Percentiles rank a stretch among this genome's conserved stretches.
These are phyloP conservation scores for Cryptococcus sp. DNA, from an alignment of 1,284 basidiomycete genomes.

Conservation along the genomic window DNA sequence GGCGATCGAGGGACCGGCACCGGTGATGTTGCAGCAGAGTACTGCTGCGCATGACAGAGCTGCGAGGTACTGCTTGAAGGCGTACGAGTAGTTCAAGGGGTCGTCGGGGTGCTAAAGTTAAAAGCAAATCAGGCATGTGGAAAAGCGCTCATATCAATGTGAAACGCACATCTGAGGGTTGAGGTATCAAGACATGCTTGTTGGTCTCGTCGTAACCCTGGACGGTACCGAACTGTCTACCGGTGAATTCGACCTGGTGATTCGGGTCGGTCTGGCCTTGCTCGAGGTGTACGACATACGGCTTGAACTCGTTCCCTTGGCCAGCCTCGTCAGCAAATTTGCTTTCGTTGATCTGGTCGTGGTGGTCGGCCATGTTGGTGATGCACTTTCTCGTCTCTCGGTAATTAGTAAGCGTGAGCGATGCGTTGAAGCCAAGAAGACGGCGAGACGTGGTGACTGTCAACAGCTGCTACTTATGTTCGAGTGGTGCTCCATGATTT, in stretches of 20 bases:
- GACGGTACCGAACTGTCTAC: background rate
- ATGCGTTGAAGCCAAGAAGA: no score
- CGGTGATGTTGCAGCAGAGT: background rate
- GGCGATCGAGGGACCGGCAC: background rate
- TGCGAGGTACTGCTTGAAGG: conserved; percentile 1
- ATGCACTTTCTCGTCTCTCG: no score
- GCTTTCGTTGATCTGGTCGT: no score
- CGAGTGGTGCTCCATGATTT: no score
- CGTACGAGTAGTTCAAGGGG: background rate
- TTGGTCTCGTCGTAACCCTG: background rate
- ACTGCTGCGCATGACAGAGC: background rate
- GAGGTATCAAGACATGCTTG: background rate
- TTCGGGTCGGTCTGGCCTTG: conserved; percentile 1
- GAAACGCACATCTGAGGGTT: background rate
- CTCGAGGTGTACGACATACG: background rate
- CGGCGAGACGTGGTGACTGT: no score
- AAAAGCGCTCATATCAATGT: background rate
- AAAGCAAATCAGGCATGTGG: background rate
- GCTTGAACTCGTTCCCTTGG: background rate
- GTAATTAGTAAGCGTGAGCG: no score
- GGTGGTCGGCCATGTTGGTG: no score
- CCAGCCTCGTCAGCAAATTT: no score
- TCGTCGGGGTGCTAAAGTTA: background rate
- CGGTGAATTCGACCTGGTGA: conserved; percentile 1
- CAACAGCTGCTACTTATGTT: no score